Evolutionary conservation across 1,139 yeast genomes (phyloP), one percentile per base, ranked within the genome.

Genomic region (Magnusiomyces suaveolens): DNA sequence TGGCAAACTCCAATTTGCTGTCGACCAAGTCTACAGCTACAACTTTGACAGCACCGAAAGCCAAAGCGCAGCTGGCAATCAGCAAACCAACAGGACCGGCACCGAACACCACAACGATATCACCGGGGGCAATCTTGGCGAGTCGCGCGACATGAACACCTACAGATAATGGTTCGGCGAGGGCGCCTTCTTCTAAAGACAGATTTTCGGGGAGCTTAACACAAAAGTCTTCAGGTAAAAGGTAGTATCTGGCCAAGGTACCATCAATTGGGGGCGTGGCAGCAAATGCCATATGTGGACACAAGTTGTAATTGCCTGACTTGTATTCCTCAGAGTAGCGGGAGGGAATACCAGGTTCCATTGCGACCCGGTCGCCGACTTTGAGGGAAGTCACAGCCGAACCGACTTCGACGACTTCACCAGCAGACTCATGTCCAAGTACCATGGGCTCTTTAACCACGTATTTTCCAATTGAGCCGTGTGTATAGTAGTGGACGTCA

Each of bases 31-130:
- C 95, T 48, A 84, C 80, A 57, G 84, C 76, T 61, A 82, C 75
- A 51, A 86, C 78, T 36, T 79, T 77, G 41, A 83, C 73, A 4
- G 96, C 95, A 41, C 97, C 97, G 61, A 84, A 86, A 16, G 90
- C 86, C 55, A 78, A 78, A 23, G 94, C 95, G 38, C 83, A 84
- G 46, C 85, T 80, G 39, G 95, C 95, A 52, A 84, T 76, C 58
- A 89, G 74, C 52, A 89, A 72, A 41, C 97, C 97, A 59, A 89
- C 92, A 10, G 97, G 96, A 14, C 97, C 97, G 33, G 96, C 96
- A 52, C 97, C 97, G 62, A 86, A 84, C 2, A 89, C 85, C 44
- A 83, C 82, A 26, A 84, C 87, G 14, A 78, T 75, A 59, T 87
- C 94, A 58, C 94, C 95, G 60, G 85, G 81, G 48, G 72, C 75